A percentile compares a stretch with the other conserved stretches of the same genome.
These are phyloP conservation scores for Clausena lansium DNA, from an alignment of 345 rosid species.

Conservation along the genomic window DNA sequence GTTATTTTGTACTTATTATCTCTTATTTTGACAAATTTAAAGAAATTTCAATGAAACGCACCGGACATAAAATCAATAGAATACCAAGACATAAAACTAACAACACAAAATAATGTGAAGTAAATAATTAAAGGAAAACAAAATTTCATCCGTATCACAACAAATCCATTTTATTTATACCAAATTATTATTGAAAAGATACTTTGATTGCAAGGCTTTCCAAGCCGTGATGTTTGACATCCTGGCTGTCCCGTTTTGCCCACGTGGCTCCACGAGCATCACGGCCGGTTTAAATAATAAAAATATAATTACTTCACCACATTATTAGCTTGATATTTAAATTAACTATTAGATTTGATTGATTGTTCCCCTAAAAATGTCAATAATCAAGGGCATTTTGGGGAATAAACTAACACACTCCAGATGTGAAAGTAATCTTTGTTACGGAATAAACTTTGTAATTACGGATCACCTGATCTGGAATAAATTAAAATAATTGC, in stretches of 20 bases:
- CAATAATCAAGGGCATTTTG: slow-evolving; percentile 13
- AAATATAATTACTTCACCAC: neutral
- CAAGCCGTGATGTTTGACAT: slow-evolving; percentile 20
- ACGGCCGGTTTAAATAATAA: neutral
- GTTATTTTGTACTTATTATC: too few species aligned
- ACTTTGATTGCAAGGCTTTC: slow-evolving; percentile 17
- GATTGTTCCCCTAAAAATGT: neutral
- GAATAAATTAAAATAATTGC: neutral
- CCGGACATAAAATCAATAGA: too few species aligned
- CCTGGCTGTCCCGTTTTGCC: slow-evolving; percentile 21
- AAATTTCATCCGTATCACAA: neutral
- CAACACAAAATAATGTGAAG: too few species aligned
- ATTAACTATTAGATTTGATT: neutral
- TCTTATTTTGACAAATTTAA: too few species aligned
- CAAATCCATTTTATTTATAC: neutral
- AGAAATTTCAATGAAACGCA: too few species aligned
- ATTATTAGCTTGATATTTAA: neutral
- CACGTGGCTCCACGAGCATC: slow-evolving; percentile 28
- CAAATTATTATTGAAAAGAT: neutral
- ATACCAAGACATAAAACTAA: too few species aligned
- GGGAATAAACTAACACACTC: neutral
- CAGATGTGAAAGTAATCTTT: slow-evolving; percentile 4
- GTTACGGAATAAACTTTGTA: neutral
- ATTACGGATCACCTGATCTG: slow-evolving; percentile 7
- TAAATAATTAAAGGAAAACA: neutral